These are phyloP conservation scores for Ambrosia trifida DNA, from an alignment of 129 eudicot species.

Conservation along the genomic window DNA sequence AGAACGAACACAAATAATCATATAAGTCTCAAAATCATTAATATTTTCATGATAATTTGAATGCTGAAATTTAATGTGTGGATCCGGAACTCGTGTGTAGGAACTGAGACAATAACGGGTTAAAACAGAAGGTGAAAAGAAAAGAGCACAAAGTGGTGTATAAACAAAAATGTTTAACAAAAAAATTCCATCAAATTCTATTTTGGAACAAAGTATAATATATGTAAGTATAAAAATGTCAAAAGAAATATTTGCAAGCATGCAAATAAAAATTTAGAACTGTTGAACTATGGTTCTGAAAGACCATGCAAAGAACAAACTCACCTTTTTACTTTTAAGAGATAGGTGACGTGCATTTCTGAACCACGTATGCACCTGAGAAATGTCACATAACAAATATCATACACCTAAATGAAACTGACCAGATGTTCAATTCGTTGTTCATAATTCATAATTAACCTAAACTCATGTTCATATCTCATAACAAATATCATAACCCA, in stretches of 20 bases:
- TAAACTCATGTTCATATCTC: not conserved
- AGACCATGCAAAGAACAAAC: slow-evolving; percentile 19
- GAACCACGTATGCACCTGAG: slow-evolving; percentile 95
- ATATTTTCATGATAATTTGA: not conserved
- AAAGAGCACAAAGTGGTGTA: not conserved
- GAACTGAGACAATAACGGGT: not conserved
- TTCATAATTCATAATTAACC: slow-evolving; percentile 14
- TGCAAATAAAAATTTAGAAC: not conserved
- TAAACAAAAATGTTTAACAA: not conserved
- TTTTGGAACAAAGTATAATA: not conserved
- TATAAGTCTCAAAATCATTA: not conserved
- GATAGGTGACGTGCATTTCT: slow-evolving; percentile 93
- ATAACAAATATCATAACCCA: too few relatives aligned
- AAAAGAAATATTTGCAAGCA: slow-evolving; percentile 5
- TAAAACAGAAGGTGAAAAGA: not conserved
- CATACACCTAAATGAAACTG: slow-evolving; percentile 17
- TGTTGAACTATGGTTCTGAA: not conserved
- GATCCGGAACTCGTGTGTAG: not conserved
- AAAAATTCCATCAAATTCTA: slow-evolving; percentile 2
- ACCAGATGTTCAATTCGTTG: slow-evolving; percentile 1
- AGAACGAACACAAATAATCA: slow-evolving; percentile 4
- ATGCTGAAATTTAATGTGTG: not conserved
- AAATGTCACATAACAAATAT: slow-evolving; percentile 12
- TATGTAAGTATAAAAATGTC: not conserved
- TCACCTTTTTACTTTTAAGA: slow-evolving; percentile 82